Evolutionary conservation across 2,329 filamentous ascomycete genomes (phyloP), one percentile per base, ranked within the genome.

Genomic region (Trichophyton verrucosum): DNA sequence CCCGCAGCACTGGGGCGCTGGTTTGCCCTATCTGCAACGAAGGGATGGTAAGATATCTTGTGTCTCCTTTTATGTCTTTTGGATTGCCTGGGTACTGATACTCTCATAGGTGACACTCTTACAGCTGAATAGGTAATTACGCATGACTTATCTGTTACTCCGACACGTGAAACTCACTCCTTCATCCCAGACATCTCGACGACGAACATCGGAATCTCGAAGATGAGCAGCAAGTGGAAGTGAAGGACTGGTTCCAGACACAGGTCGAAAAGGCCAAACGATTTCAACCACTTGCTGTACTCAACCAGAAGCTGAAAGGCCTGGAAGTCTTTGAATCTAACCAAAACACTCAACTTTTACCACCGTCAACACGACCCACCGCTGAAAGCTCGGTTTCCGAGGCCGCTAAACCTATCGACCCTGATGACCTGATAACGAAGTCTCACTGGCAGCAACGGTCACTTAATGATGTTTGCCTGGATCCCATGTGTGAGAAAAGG

Each of bases 1-100:
- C 74, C 17, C 73, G 72, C 57, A 80, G 81, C 64, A 79, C 76
- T 57, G 81, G 83, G 59, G 77, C 83, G 73, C 84, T 99, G 62
- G 84, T 92, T 60, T 99, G 94, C 73, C 94, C 94, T n/a, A 99
- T 99, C 71, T 99, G 94, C 75, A 91, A 86, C 67, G 95, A 97
- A 76, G 91, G 96, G 74, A 99, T 99, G 94, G 91, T 94, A 77
- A 65, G 77, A 69, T 53, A 15, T 2, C n/a, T 4, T 15, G 3
- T 27, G 3, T 27, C 11, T 22, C 46, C 58, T 47, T 15, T 44
- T 30, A 17, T 36, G 33, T 56, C n/a, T 53, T n/a, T 38, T 20
- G 3, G 3, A n/a, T 33, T n/a, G 60, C n/a, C 8, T 47, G 17
- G 20, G 17, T 56, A 30, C 65, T 67, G 36, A 46, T 36, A 27